Evolutionary conservation across 176 grass and related monocot species (phyloP), one percentile per base, ranked within the genome.

Genomic region (Oryza brachyantha): DNA sequence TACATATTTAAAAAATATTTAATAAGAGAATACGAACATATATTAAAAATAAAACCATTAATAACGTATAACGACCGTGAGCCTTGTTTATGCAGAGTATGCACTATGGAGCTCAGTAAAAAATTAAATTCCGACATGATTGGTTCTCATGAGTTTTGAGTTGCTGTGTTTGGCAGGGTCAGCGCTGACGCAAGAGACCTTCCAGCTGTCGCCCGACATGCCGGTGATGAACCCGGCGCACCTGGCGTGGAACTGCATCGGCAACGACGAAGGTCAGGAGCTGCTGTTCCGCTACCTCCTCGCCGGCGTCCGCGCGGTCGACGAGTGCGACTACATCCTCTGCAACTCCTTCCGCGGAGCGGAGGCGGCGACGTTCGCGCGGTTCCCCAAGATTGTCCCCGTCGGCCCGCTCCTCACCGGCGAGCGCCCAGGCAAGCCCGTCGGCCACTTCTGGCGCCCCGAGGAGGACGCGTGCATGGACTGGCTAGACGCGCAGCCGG

Each of bases 261-360:
- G 78, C 17, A 58, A 86, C 32, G 66, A 46, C 0, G 76, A 82
- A n/a, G 55, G 48, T 13, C 87, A 78, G 36, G 54, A 60, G 39
- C 59, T 50, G 32, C 64, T 90, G 12, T 90, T 86, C 65, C 63
- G 81, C 16, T 71, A 61, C 39, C 21, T 83, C 29, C 10, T 66
- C 19, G 42, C 67, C 11, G 81, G 55, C 46, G 71, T 61, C 27
- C 68, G 65, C 6, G 48, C 83, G 19, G 38, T 68, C 13, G 66
- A 73, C 9, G 29, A 61, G 2, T 72, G 78, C 3, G 66, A 90
- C 50, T 19, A 78, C 35, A 73, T 76, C 24, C 54, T 90, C n/a
- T 90, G 78, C 78, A 90, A 90, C 73, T 90, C 87, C 35, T 90
- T 86, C 70, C 52, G 54, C 13, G 83, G 60, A 1, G 76, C 84